Conservation (phyloP, 352 stramenopile species). For the Phytopythium chamaehyphon region DNA sequence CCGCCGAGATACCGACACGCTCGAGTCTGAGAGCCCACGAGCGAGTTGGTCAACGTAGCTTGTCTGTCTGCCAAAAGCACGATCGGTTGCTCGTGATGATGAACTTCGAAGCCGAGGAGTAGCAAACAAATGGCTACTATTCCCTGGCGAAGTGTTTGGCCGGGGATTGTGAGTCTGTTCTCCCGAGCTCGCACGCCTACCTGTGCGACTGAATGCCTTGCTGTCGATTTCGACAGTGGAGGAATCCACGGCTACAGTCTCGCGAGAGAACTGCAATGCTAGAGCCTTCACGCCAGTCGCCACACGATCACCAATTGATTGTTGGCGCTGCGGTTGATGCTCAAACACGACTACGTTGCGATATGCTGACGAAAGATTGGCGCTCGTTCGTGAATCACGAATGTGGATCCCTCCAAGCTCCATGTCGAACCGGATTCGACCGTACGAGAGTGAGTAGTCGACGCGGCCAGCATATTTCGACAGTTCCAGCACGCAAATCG, state of each 20-base stretch:
- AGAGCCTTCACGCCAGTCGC: constrained; percentile 30
- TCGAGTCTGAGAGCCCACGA: constrained; percentile 5
- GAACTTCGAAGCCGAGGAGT: constrained; percentile 29
- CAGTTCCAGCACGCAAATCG: constrained; percentile 67
- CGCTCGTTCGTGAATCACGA: constrained; percentile 57
- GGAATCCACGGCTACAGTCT: constrained; percentile 36
- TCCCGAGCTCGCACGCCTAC: constrained; percentile 6
- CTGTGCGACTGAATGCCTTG: background rate
- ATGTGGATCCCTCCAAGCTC: constrained; percentile 60
- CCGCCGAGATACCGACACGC: constrained; percentile 1
- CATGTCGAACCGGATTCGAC: constrained; percentile 38
- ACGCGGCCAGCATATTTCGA: constrained; percentile 34
- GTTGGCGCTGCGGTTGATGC: constrained; percentile 10
- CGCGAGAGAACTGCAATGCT: constrained; percentile 53
- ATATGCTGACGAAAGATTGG: constrained; percentile 54
- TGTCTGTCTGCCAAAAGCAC: constrained; percentile 27
- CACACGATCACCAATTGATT: constrained; percentile 1
- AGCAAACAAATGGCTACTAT: background rate
- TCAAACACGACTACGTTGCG: constrained; percentile 76
- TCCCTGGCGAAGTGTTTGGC: constrained; percentile 1
- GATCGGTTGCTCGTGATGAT: constrained; percentile 32
- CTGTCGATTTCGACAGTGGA: constrained; percentile 36
- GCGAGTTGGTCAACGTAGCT: constrained; percentile 1
- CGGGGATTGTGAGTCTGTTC: background rate
- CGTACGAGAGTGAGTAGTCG: constrained; percentile 52